A percentile compares a stretch with the other conserved stretches of the same genome.
Conservation (phyloP, 306 rosid species). For the Cucumis hystrix region DNA sequence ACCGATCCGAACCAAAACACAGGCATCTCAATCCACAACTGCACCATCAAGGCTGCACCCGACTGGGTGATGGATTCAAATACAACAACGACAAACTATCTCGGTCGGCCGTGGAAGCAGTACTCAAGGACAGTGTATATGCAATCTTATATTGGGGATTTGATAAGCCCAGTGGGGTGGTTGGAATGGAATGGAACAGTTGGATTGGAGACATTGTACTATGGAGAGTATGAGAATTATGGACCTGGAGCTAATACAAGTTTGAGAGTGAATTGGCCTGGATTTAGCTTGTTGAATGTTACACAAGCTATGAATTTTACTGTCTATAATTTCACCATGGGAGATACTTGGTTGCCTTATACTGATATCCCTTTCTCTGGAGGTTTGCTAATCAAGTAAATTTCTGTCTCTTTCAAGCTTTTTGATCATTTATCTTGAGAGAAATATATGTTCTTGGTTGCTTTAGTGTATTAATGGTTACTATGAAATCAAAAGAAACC, state of each 20-base stretch:
- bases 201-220: slow-evolving; percentile 50
- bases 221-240: slow-evolving; percentile 52
- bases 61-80: slow-evolving; percentile 22
- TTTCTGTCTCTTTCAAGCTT: background rate
- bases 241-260: slow-evolving; percentile 59
- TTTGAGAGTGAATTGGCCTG: slow-evolving; percentile 53
- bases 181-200: slow-evolving; percentile 57
- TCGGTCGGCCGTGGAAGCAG: slow-evolving; percentile 63
- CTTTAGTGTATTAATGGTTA: background rate
- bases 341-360: slow-evolving; percentile 58
- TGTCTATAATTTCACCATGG: slow-evolving; percentile 43
- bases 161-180: slow-evolving; percentile 54
- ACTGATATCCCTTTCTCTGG: slow-evolving; percentile 47
- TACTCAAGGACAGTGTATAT: slow-evolving; percentile 61
- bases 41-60: slow-evolving; percentile 47
- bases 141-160: slow-evolving; percentile 55
- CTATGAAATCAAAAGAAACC: no score
- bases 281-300: slow-evolving; percentile 40
- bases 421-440: background rate
- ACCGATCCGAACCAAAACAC: slow-evolving; percentile 55
- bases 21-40: slow-evolving; percentile 65
- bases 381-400: slow-evolving; percentile 24
- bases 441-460: background rate
- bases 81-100: slow-evolving; percentile 12
- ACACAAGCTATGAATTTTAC: slow-evolving; percentile 62